Evolutionary conservation across 129 eudicot genomes (phyloP).

Genomic region (Pulicaria dysenterica): DNA sequence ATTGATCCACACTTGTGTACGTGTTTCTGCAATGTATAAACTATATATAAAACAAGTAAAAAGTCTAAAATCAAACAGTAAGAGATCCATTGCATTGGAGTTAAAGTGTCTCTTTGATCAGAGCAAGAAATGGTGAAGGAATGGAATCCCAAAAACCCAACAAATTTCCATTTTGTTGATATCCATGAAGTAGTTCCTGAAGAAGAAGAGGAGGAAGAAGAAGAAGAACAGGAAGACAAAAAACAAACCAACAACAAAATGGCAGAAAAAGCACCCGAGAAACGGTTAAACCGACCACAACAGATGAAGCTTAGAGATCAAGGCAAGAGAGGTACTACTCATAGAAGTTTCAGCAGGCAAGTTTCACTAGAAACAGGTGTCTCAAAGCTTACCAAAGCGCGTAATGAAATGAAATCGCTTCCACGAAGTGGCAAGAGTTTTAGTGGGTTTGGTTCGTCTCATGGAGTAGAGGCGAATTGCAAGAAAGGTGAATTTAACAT

Average conservation of each 20-base stretch:
- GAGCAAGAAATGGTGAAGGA: slow-evolving; percentile 45
- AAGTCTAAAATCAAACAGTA: neutral
- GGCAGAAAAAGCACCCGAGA: slow-evolving; percentile 32
- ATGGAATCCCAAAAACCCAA: slow-evolving; percentile 36
- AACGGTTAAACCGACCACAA: slow-evolving; percentile 28
- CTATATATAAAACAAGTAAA: slow-evolving; percentile 9
- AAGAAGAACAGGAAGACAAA: slow-evolving; percentile 29
- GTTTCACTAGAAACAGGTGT: slow-evolving; percentile 81
- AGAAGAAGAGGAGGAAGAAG: slow-evolving; percentile 60
- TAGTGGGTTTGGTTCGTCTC: slow-evolving; percentile 62
- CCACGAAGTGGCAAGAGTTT: slow-evolving; percentile 85
- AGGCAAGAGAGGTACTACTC: slow-evolving; percentile 31
- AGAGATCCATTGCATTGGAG: neutral
- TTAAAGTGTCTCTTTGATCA: neutral
- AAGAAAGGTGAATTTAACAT: slow-evolving; percentile 68
- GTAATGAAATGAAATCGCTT: slow-evolving; percentile 42
- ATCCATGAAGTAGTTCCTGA: slow-evolving; percentile 64
- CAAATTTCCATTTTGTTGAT: slow-evolving; percentile 60
- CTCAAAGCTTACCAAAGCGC: slow-evolving; percentile 60
- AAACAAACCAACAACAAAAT: slow-evolving; percentile 10
- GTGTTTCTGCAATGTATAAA: neutral
- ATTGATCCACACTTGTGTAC: slow-evolving; percentile 4
- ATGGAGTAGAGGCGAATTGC: slow-evolving; percentile 34
- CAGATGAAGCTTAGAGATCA: slow-evolving; percentile 43
- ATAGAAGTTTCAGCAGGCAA: slow-evolving; percentile 60